Percentiles rank a stretch among this genome's conserved stretches.
phyloP scores from a whole-genome alignment of 2,329 filamentous ascomycete species.

The Epichloe baconii region DNA sequence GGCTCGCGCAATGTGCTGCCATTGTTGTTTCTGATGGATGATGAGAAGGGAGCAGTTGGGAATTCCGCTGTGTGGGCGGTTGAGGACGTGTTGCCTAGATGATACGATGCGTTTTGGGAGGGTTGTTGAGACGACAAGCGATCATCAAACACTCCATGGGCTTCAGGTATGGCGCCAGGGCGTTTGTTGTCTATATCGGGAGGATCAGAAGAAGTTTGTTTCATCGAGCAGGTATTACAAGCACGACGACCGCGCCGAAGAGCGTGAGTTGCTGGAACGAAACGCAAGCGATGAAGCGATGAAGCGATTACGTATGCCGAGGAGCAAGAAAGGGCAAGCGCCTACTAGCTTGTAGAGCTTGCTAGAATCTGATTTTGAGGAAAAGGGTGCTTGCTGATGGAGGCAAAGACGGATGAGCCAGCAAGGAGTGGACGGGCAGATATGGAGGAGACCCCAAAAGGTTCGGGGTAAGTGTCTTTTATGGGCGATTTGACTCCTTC shows the following conservation, averaged over 20 bases:
- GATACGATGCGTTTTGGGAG: neutral
- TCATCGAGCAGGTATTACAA: slow-evolving; percentile 41
- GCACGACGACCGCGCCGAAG: slow-evolving; percentile 4
- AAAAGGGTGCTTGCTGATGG: neutral
- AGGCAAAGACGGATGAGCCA: neutral
- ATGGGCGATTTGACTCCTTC: neutral
- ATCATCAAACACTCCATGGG: slow-evolving; percentile 36
- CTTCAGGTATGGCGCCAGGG: slow-evolving; percentile 40
- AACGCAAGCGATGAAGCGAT: neutral
- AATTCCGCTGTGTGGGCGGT: neutral
- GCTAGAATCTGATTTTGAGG: neutral
- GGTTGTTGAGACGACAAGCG: slow-evolving; percentile 22
- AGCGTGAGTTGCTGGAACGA: neutral
- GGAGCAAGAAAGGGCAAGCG: no score
- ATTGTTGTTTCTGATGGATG: slow-evolving; percentile 12
- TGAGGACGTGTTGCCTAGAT: slow-evolving; percentile 5
- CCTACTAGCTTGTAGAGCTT: no score
- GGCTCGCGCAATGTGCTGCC: slow-evolving; percentile 9
- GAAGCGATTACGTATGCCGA: neutral
- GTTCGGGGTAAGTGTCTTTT: neutral
- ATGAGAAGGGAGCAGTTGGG: neutral
- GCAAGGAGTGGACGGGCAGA: neutral
- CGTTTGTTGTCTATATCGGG: slow-evolving; percentile 43
- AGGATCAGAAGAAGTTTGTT: slow-evolving; percentile 41
- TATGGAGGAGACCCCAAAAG: neutral